Evolutionary conservation across 495 filamentous ascomycete species (phyloP).

Genomic region (Parathielavia appendiculata): DNA sequence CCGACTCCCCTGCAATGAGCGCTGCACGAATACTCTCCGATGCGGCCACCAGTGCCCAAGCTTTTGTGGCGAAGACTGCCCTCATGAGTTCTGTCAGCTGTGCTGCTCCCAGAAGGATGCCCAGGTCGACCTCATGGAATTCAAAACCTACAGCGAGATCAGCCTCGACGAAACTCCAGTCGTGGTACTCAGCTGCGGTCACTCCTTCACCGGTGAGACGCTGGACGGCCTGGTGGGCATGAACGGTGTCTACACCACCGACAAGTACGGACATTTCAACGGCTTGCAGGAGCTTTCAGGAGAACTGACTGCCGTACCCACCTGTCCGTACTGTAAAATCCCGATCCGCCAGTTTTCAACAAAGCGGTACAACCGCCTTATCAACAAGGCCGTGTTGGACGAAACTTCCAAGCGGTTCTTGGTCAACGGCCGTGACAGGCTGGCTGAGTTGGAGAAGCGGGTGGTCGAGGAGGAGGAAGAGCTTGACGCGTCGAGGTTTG

Average conservation of each 20-base stretch:
- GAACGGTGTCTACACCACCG: conserved; percentile 50
- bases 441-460: conserved; percentile 17
- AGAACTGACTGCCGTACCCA: conserved; percentile 20
- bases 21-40: conserved; percentile 51
- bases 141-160: conserved; percentile 23
- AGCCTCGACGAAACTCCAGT: conserved; percentile 20
- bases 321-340: conserved; percentile 25
- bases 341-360: conserved; percentile 29
- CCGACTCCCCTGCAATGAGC: conserved; percentile 58
- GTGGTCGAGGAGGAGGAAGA: neutral
- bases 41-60: conserved; percentile 59
- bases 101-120: conserved; percentile 41
- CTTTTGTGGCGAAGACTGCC: conserved; percentile 58
- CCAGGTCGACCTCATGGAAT: conserved; percentile 29
- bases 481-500: neutral
- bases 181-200: conserved; percentile 60
- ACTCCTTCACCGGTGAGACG: conserved; percentile 56
- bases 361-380: conserved; percentile 28
- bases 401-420: conserved; percentile 32
- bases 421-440: conserved; percentile 14
- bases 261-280: conserved; percentile 36
- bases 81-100: conserved; percentile 51
- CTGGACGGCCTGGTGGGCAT: conserved; percentile 67
- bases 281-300: conserved; percentile 23
- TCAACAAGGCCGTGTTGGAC: conserved; percentile 33